These are phyloP conservation scores for Phoenix roebelenii DNA, from an alignment of 176 grass and related monocot species.

Conservation along the genomic window DNA sequence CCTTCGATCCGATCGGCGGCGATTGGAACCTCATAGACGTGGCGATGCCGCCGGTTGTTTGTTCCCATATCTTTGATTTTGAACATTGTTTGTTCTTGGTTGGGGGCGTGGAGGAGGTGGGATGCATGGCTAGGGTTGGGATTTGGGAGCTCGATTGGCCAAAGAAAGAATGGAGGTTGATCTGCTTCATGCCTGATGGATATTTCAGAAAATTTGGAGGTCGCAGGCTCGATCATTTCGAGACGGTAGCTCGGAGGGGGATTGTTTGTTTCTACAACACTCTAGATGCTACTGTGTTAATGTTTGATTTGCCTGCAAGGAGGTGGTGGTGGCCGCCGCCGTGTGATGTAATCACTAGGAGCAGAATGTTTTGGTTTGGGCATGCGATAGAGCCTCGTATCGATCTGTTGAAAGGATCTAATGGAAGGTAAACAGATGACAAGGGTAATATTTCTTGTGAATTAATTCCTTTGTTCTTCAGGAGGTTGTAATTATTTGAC, in stretches of 20 bases:
- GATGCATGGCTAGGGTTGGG: slow-evolving; percentile 12
- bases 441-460: no score
- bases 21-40: slow-evolving; percentile 13
- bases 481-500: no score
- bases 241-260: slow-evolving; percentile 26
- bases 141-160: slow-evolving; percentile 21
- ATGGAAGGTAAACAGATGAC: no score
- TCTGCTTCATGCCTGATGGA: slow-evolving; percentile 17
- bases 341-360: slow-evolving; percentile 5
- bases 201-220: slow-evolving; percentile 29
- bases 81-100: slow-evolving; percentile 32
- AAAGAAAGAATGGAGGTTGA: slow-evolving; percentile 1
- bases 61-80: slow-evolving; percentile 26
- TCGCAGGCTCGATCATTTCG: slow-evolving; percentile 19
- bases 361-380: slow-evolving; percentile 32
- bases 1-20: slow-evolving; percentile 20
- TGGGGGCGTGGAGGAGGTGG: slow-evolving; percentile 27
- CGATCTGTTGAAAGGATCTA: no score
- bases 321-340: slow-evolving; percentile 16
- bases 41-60: slow-evolving; percentile 24
- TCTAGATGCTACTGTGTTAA: slow-evolving; percentile 23
- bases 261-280: slow-evolving; percentile 46
- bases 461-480: no score
- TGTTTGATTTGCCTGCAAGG: slow-evolving; percentile 30
- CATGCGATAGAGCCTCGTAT: slow-evolving; percentile 32